These are phyloP conservation scores for Pseudocercospora musae DNA, from an alignment of 2,329 filamentous ascomycete genomes.

Conservation along the genomic window DNA sequence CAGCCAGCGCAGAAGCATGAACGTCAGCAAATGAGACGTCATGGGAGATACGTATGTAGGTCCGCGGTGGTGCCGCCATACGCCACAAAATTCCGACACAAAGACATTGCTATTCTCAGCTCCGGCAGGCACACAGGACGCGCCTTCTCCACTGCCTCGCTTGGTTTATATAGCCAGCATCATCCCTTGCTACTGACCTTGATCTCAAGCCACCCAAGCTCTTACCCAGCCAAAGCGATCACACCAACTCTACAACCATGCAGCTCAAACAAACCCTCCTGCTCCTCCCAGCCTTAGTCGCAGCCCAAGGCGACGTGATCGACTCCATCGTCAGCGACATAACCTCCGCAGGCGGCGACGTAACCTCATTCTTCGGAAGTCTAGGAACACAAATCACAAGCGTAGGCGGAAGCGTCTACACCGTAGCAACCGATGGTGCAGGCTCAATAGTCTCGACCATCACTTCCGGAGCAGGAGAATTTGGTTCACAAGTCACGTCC, in stretches of 20 bases:
- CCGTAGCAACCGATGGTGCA: conserved; percentile 11
- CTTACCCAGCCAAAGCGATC: background rate
- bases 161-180: background rate
- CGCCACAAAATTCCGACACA: background rate
- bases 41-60: background rate
- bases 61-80: background rate
- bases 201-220: conserved; percentile 1
- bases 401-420: conserved; percentile 11
- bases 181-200: background rate
- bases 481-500: conserved; percentile 13
- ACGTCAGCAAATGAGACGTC: background rate
- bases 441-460: conserved; percentile 10
- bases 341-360: conserved; percentile 12
- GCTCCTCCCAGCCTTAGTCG: conserved; percentile 20
- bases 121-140: background rate
- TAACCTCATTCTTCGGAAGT: conserved; percentile 2
- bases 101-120: conserved; percentile 7
- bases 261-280: conserved; percentile 24
- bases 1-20: background rate
- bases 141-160: no score
- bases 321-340: conserved; percentile 14
- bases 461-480: conserved; percentile 10
- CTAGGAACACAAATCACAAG: conserved; percentile 10
- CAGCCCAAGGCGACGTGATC: conserved; percentile 18
- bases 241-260: conserved; percentile 24